These are phyloP conservation scores for Tolypocladium paradoxum DNA, from an alignment of 2,329 filamentous ascomycete genomes.

Conservation along the genomic window DNA sequence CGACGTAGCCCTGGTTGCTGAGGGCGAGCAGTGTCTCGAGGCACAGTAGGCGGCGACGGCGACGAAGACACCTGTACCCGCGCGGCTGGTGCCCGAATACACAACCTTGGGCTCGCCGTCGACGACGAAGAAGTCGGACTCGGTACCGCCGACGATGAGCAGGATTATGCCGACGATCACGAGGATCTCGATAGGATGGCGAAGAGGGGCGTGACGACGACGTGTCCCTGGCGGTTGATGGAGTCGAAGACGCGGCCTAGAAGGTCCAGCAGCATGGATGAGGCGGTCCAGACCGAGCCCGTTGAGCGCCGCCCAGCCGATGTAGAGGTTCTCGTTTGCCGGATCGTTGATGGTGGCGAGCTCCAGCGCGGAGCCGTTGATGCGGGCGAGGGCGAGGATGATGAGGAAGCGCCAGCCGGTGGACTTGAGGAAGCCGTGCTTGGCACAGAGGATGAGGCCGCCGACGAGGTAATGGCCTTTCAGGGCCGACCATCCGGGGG, in stretches of 20 bases:
- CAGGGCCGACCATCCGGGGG: too few relatives aligned
- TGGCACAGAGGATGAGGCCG: slow-evolving; percentile 31
- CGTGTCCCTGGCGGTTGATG: slow-evolving; percentile 25
- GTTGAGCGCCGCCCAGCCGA: slow-evolving; percentile 21
- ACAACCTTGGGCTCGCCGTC: slow-evolving; percentile 12
- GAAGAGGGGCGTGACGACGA: slow-evolving; percentile 16
- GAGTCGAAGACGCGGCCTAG: slow-evolving; percentile 32
- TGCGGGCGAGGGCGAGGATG: slow-evolving; percentile 45
- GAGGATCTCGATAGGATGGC: slow-evolving; percentile 28
- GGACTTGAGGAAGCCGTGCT: slow-evolving; percentile 42
- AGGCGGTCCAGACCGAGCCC: slow-evolving; percentile 30
- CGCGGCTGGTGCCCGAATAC: slow-evolving; percentile 16
- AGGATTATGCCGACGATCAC: slow-evolving; percentile 28
- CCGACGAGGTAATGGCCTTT: slow-evolving; percentile 17
- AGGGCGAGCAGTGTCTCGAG: slow-evolving; percentile 27
- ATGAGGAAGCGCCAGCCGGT: slow-evolving; percentile 51
- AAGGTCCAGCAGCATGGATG: slow-evolving; percentile 27
- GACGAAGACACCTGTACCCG: slow-evolving; percentile 18
- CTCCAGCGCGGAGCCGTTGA: slow-evolving; percentile 40
- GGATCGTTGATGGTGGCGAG: slow-evolving; percentile 36
- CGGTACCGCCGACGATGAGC: slow-evolving; percentile 20
- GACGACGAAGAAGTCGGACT: slow-evolving; percentile 11
- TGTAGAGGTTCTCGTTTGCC: slow-evolving; percentile 25
- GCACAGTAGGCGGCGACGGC: slow-evolving; percentile 29
- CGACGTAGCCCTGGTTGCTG: slow-evolving; percentile 26